These are phyloP conservation scores for Flaveria bidentis DNA, from an alignment of 129 eudicot genomes.

Conservation along the genomic window DNA sequence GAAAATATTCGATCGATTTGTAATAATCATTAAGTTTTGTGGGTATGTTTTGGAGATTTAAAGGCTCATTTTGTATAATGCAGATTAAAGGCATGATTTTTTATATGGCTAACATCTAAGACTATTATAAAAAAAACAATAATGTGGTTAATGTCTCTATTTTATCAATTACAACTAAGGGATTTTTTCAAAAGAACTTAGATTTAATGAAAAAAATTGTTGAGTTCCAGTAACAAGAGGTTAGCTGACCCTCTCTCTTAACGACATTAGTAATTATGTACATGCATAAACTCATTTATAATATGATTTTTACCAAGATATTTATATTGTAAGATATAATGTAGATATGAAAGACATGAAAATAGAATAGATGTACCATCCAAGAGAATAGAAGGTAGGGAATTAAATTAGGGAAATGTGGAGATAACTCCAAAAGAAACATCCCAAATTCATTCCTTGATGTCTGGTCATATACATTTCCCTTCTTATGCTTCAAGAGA, in stretches of 20 bases:
- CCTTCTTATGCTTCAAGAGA: constrained; percentile 36
- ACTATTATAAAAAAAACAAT: too few relatives aligned
- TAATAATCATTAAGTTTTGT: neutral
- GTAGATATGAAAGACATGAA: neutral
- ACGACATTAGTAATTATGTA: too few relatives aligned
- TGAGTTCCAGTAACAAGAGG: too few relatives aligned
- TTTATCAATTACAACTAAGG: too few relatives aligned
- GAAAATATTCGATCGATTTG: neutral
- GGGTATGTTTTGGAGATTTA: neutral
- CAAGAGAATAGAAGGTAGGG: constrained; percentile 41
- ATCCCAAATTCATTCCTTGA: constrained; percentile 32
- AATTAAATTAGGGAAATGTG: constrained; percentile 6
- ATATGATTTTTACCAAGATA: neutral
- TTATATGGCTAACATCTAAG: too few relatives aligned
- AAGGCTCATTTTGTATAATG: too few relatives aligned
- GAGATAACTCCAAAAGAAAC: constrained; percentile 38
- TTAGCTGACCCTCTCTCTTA: too few relatives aligned
- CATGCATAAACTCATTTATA: too few relatives aligned
- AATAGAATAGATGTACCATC: constrained; percentile 22
- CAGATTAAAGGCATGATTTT: too few relatives aligned
- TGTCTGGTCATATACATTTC: constrained; percentile 24
- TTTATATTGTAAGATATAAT: neutral
- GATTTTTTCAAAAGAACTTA: too few relatives aligned
- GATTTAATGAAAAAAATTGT: too few relatives aligned
- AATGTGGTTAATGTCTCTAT: too few relatives aligned